Base-by-base conservation (phyloP, 2,329 filamentous ascomycete genomes). In the Fusarium buxicola region DNA sequence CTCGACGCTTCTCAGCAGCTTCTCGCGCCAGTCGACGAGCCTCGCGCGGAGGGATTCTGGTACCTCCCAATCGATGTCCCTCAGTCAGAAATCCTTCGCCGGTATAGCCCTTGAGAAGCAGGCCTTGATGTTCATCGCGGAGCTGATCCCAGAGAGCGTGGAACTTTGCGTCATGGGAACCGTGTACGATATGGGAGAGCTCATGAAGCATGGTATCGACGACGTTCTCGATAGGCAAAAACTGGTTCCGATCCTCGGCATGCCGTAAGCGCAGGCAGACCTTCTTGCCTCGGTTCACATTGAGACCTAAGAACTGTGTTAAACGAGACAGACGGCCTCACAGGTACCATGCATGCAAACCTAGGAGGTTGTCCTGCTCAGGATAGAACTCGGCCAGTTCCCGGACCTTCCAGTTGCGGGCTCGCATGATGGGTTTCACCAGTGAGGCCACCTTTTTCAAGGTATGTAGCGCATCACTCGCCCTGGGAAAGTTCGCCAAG, bases 131-230 rank as follows among this genome's bases (percentile, higher is more conserved):
- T 76, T 97, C 94, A 55, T 94, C 91, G 16, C 94, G 88, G 5
- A 97, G 85, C 72, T 96, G 90, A 68, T 97, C 89, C 92, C 94
- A 97, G 6, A 97, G 80, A 1, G 88, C 88, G 67, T 97, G 88
- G 72, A 98, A 98, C 31, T 90, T 85, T 41, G 82, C 84, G 72
- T 97, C 88, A 74, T 98, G 94, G 2, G 92, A 91, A 0, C 92
- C 92, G 75, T 90, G 88, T 10, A 92, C 85, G 65, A 91, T 97
- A 72, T 98, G 94, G n/a, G 87, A 89, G 3, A 98, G 85, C 81
- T 98, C 94, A 74, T 98, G 94, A 16, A 98, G 86, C 88, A 98
- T 91, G 0, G 94, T 98, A 75, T 97, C 93, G 38, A 92, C 83
- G 8, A 97, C 84, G 64, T 91, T 82, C 72, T 97, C 92, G 55